Percentiles rank a stretch among this genome's conserved stretches.
These are phyloP conservation scores for Phialocephala sp. DNA, from an alignment of 2,329 filamentous ascomycete genomes.

Conservation along the genomic window DNA sequence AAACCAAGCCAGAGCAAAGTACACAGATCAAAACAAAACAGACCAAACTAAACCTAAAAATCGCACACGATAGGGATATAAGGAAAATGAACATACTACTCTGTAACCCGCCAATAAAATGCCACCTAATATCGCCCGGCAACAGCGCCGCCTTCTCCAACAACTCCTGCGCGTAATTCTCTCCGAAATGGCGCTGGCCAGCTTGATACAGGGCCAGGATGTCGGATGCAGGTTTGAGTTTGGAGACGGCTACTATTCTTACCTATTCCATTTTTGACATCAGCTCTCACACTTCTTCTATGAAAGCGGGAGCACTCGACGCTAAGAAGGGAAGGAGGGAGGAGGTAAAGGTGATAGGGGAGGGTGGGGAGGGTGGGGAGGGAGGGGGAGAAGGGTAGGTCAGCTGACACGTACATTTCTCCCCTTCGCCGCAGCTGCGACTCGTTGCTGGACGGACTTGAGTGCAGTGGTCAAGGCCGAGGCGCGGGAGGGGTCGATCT, in stretches of 20 bases:
- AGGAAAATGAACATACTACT: slow-evolving; percentile 58
- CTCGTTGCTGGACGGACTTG: slow-evolving; percentile 61
- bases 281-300: neutral
- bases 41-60: no score
- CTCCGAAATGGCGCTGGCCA: slow-evolving; percentile 82
- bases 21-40: neutral
- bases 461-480: slow-evolving; percentile 67
- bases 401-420: slow-evolving; percentile 55
- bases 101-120: slow-evolving; percentile 95
- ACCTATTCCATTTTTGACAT: slow-evolving; percentile 55
- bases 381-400: neutral
- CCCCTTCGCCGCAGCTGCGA: slow-evolving; percentile 58
- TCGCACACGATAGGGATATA: no score
- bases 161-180: slow-evolving; percentile 95
- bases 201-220: slow-evolving; percentile 79
- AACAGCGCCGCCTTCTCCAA: slow-evolving; percentile 83
- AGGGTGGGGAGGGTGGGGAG: neutral
- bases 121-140: slow-evolving; percentile 81
- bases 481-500: slow-evolving; percentile 65
- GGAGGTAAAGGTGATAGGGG: neutral
- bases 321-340: neutral
- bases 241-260: slow-evolving; percentile 92
- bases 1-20: neutral
- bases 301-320: no score
- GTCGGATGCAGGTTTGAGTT: slow-evolving; percentile 92